Evolutionary conservation across 495 filamentous ascomycete species (phyloP).

Genomic region (Melanomma pulvis-pyrius): DNA sequence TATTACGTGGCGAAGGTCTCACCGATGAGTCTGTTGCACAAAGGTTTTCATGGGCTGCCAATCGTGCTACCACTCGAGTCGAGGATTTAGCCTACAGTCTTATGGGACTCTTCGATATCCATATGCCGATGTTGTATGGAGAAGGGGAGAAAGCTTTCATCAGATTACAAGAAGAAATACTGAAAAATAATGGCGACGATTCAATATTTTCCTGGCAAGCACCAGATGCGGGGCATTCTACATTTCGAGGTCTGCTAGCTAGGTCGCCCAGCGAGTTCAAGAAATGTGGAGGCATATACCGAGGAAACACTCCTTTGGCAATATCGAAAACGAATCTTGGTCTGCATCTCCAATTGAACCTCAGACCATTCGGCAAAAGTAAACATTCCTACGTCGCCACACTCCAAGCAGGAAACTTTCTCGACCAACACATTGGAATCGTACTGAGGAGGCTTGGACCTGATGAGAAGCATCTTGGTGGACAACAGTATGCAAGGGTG

Average conservation of each 20-base stretch:
- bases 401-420: neutral
- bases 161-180: slow-evolving; percentile 27
- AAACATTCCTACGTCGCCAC: slow-evolving; percentile 1
- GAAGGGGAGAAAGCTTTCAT: slow-evolving; percentile 27
- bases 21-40: slow-evolving; percentile 4
- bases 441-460: neutral
- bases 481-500: slow-evolving; percentile 10
- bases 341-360: slow-evolving; percentile 1
- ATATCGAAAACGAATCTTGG: neutral
- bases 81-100: slow-evolving; percentile 28
- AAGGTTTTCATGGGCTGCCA: slow-evolving; percentile 25
- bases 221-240: neutral
- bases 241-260: slow-evolving; percentile 16
- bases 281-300: neutral
- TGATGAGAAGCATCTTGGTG: neutral
- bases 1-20: neutral
- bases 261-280: slow-evolving; percentile 16
- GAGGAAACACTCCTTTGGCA: neutral
- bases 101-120: slow-evolving; percentile 19
- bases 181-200: slow-evolving; percentile 19
- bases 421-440: neutral
- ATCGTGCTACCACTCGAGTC: slow-evolving; percentile 20
- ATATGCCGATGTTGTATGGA: slow-evolving; percentile 29
- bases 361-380: neutral
- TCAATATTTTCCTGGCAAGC: slow-evolving; percentile 25